Conservation (phyloP, 1,139 yeast genomes). For the Hemisphaericaspora subhashii region DNA sequence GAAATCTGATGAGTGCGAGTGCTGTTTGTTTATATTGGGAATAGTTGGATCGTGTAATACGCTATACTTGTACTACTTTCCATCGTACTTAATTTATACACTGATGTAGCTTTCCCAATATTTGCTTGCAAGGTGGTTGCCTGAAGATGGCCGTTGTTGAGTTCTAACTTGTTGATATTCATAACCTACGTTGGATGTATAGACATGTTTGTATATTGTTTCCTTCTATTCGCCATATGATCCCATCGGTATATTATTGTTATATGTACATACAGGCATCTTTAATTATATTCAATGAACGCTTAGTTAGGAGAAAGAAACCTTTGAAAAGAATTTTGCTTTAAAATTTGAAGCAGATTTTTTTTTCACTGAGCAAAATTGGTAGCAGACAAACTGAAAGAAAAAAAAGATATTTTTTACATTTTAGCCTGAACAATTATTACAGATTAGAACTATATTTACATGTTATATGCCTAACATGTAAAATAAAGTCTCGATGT, state of each 20-base stretch:
- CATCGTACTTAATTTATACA: no score
- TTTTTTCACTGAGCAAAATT: constrained; percentile 6
- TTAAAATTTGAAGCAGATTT: constrained; percentile 8
- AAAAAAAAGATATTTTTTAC: constrained; percentile 1
- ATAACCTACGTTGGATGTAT: no score
- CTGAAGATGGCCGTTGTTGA: no score
- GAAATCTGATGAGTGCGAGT: no score
- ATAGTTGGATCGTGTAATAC: no score
- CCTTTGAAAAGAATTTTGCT: constrained; percentile 8
- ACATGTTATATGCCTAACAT: no score
- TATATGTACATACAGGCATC: constrained; percentile 37
- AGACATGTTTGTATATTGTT: not conserved
- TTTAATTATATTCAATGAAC: constrained; percentile 18
- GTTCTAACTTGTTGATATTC: no score
- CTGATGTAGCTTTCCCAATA: no score
- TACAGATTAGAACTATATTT: no score
- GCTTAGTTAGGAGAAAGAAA: constrained; percentile 7
- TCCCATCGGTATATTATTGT: not conserved
- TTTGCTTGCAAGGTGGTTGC: no score
- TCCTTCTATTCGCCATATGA: not conserved
- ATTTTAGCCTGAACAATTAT: not conserved
- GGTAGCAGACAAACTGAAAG: not conserved
- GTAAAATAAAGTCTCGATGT: constrained; percentile 1
- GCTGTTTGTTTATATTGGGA: no score
- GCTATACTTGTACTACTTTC: no score